A percentile compares a stretch with the other conserved stretches of the same genome.
These are phyloP conservation scores for Brasenia schreberi DNA, from an alignment of 164 flowering plant species.

Conservation along the genomic window DNA sequence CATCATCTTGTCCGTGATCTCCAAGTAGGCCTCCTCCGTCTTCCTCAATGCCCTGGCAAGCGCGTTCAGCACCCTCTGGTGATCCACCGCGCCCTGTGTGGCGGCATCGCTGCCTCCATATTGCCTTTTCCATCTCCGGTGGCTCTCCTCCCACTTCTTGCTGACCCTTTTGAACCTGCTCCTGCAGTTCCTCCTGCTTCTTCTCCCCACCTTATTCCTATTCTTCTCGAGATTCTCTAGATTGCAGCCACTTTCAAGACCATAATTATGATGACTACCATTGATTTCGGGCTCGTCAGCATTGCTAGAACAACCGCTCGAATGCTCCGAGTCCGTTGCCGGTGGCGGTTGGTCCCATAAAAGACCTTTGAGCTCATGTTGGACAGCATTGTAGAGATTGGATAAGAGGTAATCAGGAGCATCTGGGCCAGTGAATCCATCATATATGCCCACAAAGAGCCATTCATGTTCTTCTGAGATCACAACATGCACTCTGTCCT, in stretches of 20 bases:
- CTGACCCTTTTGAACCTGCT: conserved; percentile 22
- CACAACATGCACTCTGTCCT: conserved; percentile 97
- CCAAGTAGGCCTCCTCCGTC: conserved; percentile 72
- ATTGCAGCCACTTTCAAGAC: too few relatives aligned
- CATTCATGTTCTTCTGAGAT: conserved; percentile 95
- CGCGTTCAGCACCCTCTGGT: conserved; percentile 65
- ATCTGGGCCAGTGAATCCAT: conserved; percentile 99
- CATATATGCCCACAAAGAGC: conserved; percentile 96
- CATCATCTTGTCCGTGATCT: conserved; percentile 81
- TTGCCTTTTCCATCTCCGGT: conserved; percentile 29
- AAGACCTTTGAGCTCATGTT: conserved; percentile 74
- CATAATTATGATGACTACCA: too few relatives aligned
- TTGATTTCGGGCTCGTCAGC: too few relatives aligned
- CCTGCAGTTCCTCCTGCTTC: conserved; percentile 27
- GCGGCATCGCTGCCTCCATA: not conserved
- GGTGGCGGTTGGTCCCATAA: conserved; percentile 47
- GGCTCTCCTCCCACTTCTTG: conserved; percentile 22
- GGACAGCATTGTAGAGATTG: conserved; percentile 75
- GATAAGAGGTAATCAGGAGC: conserved; percentile 97
- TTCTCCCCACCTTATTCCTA: not conserved
- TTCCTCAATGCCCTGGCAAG: conserved; percentile 65
- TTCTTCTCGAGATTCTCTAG: not conserved
- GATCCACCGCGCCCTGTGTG: conserved; percentile 65
- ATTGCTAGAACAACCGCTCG: too few relatives aligned
- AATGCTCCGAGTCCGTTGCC: too few relatives aligned